These are phyloP conservation scores for Priceomyces melissophilus DNA, from an alignment of 805 yeast species.

Conservation along the genomic window DNA sequence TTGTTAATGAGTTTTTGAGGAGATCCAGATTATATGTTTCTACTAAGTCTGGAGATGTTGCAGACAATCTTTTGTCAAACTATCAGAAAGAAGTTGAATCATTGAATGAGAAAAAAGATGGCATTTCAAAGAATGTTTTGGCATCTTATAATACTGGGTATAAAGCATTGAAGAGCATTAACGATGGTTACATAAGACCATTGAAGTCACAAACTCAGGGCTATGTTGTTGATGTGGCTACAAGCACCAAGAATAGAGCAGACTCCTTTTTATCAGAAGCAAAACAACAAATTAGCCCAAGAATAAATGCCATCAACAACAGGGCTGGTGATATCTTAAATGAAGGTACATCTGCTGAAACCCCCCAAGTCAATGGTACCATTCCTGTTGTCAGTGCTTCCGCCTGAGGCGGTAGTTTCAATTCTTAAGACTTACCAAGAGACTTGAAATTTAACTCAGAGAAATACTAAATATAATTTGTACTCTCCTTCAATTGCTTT, in stretches of 20 bases:
- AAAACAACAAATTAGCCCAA: slow-evolving; percentile 14
- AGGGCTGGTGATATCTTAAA: slow-evolving; percentile 9
- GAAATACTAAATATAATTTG: no score
- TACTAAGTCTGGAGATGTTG: slow-evolving; percentile 24
- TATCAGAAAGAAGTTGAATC: slow-evolving; percentile 32
- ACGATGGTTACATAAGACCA: slow-evolving; percentile 36
- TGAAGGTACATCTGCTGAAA: slow-evolving; percentile 5
- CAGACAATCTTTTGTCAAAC: slow-evolving; percentile 28
- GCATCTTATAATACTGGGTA: slow-evolving; percentile 35
- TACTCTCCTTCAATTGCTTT: no score
- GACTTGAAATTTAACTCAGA: no score
- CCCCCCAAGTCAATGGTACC: slow-evolving; percentile 8
- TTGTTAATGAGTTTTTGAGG: slow-evolving; percentile 16
- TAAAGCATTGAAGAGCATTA: slow-evolving; percentile 28
- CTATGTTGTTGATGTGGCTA: slow-evolving; percentile 35
- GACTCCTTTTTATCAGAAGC: slow-evolving; percentile 25
- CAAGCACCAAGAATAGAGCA: slow-evolving; percentile 32
- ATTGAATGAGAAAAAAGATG: slow-evolving; percentile 12
- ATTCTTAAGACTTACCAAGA: no score
- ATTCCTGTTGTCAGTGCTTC: slow-evolving; percentile 20
- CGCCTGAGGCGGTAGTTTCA: slow-evolving; percentile 12
- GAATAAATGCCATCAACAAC: slow-evolving; percentile 9
- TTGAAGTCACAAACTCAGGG: slow-evolving; percentile 37
- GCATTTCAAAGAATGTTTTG: slow-evolving; percentile 19
- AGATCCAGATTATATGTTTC: slow-evolving; percentile 22